Conservation (phyloP, 495 filamentous ascomycete genomes). For the Polyplosphaeria fusca region DNA sequence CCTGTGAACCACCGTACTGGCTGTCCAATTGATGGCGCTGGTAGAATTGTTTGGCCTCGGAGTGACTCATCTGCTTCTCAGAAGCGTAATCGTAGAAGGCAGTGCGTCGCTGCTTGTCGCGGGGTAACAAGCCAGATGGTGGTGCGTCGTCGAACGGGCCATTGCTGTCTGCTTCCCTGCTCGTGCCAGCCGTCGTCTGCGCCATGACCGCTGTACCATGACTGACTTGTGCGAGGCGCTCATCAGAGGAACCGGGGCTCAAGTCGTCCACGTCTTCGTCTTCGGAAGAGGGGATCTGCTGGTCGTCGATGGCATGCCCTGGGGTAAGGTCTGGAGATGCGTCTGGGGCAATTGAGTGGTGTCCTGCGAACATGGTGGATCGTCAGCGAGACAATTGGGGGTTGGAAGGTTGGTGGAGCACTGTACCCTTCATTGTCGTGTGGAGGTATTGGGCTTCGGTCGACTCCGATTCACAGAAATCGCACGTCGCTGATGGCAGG, state of each 20-base stretch:
- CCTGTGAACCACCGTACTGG: conserved; percentile 48
- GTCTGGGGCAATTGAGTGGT: conserved; percentile 22
- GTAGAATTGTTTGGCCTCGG: conserved; percentile 92
- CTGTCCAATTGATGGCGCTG: conserved; percentile 74
- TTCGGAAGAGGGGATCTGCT: conserved; percentile 26
- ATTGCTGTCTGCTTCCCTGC: conserved; percentile 23
- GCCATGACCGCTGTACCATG: background rate
- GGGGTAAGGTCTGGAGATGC: conserved; percentile 23
- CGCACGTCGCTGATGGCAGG: too few species aligned
- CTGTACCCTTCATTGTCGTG: conserved; percentile 21
- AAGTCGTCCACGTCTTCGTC: conserved; percentile 25
- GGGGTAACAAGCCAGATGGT: conserved; percentile 59
- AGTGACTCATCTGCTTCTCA: conserved; percentile 85
- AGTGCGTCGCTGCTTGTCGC: conserved; percentile 74
- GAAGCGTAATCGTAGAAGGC: conserved; percentile 82
- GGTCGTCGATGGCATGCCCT: conserved; percentile 13
- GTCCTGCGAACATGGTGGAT: background rate
- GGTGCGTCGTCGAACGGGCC: conserved; percentile 34
- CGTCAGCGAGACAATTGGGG: background rate
- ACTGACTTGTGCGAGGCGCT: background rate
- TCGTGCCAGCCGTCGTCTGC: conserved; percentile 9
- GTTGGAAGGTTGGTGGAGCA: background rate
- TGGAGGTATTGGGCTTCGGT: background rate
- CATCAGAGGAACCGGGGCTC: conserved; percentile 16
- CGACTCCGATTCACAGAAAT: background rate